Conservation (phyloP, 1,284 basidiomycete species). For the Sphaerobolus stellatus region DNA sequence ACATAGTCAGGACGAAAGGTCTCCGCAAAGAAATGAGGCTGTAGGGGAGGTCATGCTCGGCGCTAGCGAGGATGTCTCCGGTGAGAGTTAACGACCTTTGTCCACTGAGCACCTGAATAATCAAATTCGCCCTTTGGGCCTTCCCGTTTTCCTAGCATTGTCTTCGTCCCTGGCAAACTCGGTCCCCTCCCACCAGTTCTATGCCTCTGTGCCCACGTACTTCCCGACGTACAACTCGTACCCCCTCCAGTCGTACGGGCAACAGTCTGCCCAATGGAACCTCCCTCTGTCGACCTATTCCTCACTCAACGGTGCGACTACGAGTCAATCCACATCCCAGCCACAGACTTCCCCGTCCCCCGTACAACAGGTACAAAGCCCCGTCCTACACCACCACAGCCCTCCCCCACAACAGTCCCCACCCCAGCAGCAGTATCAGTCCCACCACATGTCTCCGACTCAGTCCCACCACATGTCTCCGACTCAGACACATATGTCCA, state of each 20-base stretch:
- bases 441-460: neutral
- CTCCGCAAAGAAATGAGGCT: slow-evolving; percentile 8
- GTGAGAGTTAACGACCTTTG: neutral
- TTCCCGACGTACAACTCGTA: slow-evolving; percentile 24
- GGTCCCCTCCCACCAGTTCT: slow-evolving; percentile 15
- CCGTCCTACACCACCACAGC: slow-evolving; percentile 1
- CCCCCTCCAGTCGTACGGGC: slow-evolving; percentile 42
- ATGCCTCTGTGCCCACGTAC: slow-evolving; percentile 37
- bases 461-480: slow-evolving; percentile 14
- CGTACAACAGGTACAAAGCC: slow-evolving; percentile 18
- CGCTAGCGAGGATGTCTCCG: slow-evolving; percentile 12
- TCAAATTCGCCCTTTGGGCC: neutral
- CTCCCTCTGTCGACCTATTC: slow-evolving; percentile 73
- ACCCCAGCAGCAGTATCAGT: slow-evolving; percentile 14
- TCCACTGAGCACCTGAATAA: neutral
- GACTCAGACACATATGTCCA: slow-evolving; percentile 36
- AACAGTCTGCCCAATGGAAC: slow-evolving; percentile 17
- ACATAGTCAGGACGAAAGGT: slow-evolving; percentile 10
- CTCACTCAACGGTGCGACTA: slow-evolving; percentile 67
- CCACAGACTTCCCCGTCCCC: slow-evolving; percentile 19
- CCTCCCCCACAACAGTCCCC: neutral
- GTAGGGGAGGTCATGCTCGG: slow-evolving; percentile 11
- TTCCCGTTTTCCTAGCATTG: no score
- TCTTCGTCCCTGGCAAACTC: no score
- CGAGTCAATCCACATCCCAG: slow-evolving; percentile 32